A percentile compares a stretch with the other conserved stretches of the same genome.
phyloP scores from a whole-genome alignment of 768 basidiomycete genomes.

The Tulasnella sp. region DNA sequence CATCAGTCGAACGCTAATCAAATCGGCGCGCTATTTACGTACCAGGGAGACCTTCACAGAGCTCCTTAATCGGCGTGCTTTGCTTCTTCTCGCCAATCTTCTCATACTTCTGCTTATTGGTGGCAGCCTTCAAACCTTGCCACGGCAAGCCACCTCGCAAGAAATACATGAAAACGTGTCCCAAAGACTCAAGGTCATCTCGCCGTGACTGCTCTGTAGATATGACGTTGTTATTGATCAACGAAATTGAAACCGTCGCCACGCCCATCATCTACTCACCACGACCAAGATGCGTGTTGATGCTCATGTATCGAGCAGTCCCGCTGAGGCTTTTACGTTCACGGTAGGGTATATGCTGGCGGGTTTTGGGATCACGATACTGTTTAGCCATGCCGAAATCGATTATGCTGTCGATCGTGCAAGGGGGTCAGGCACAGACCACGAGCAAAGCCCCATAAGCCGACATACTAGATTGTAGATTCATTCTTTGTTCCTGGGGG shows the following conservation, averaged over 20 bases:
- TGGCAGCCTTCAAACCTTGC: constrained; percentile 98
- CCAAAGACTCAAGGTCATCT: constrained; percentile 97
- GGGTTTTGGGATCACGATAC: constrained; percentile 96
- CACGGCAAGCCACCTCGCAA: constrained; percentile 92
- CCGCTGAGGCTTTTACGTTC: constrained; percentile 95
- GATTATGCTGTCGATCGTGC: constrained; percentile 31
- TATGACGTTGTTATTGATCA: neutral
- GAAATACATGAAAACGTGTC: constrained; percentile 99
- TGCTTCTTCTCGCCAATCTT: constrained; percentile 99
- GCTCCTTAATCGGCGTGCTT: constrained; percentile 92
- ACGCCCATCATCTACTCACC: constrained; percentile 40
- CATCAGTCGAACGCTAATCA: constrained; percentile 4
- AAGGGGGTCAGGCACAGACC: neutral
- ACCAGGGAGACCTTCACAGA: constrained; percentile 95
- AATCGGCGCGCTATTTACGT: constrained; percentile 19
- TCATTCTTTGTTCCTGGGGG: constrained; percentile 85
- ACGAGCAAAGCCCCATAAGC: neutral
- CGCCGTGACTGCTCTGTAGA: constrained; percentile 46
- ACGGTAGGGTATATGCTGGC: constrained; percentile 97
- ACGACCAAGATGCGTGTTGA: constrained; percentile 96
- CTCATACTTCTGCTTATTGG: constrained; percentile 99
- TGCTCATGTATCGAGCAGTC: constrained; percentile 98
- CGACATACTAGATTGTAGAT: constrained; percentile 66
- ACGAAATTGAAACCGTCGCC: neutral
- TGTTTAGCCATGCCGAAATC: constrained; percentile 99